Evolutionary conservation across 257 asterid species (phyloP).

Genomic region (Verbascum thapsus): DNA sequence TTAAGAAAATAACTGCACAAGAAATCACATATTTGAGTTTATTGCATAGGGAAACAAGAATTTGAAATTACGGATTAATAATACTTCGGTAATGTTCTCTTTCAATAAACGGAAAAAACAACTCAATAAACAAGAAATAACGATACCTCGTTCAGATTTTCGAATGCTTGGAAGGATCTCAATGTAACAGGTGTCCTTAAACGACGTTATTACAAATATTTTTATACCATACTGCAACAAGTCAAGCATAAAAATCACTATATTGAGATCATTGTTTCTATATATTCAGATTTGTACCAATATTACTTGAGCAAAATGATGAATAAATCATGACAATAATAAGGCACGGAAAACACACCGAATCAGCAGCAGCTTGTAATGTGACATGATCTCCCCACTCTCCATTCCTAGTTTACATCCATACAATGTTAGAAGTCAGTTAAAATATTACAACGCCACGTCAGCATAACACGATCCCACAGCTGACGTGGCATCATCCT

Average conservation of each 20-base stretch:
- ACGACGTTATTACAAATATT: conserved; percentile 88
- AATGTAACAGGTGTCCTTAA: conserved; percentile 93
- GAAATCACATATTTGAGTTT: not conserved
- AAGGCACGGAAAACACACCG: conserved; percentile 46
- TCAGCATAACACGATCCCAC: too few species aligned
- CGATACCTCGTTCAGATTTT: conserved; percentile 87
- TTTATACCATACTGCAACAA: conserved; percentile 96
- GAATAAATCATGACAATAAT: not conserved
- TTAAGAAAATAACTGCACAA: conserved; percentile 79
- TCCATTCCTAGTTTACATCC: conserved; percentile 57
- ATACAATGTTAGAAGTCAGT: conserved; percentile 31
- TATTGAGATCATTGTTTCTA: not conserved
- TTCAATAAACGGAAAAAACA: not conserved
- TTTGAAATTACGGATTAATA: too few species aligned
- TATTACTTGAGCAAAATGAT: not conserved
- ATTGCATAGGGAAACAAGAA: too few species aligned
- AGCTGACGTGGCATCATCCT: too few species aligned
- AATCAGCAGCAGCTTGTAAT: conserved; percentile 97
- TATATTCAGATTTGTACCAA: not conserved
- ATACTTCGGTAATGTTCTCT: too few species aligned
- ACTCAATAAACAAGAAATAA: conserved; percentile 5
- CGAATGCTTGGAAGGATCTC: conserved; percentile 83
- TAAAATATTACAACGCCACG: not conserved
- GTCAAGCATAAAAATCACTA: conserved; percentile 6
- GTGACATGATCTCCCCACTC: conserved; percentile 99